Conservation (phyloP, 1,139 yeast species). For the Taiozyma sp. region DNA sequence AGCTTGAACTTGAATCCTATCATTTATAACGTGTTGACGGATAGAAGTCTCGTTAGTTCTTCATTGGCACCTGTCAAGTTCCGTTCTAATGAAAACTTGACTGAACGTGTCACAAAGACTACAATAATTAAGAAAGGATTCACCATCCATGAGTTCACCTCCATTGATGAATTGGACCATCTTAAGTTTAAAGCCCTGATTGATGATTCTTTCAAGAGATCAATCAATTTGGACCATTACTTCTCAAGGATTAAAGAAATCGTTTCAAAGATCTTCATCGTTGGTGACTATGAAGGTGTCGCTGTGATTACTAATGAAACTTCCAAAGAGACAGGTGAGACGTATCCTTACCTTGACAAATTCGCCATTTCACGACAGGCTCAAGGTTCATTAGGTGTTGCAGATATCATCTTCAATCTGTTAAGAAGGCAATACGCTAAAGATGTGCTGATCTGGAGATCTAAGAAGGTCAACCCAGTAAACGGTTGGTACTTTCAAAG, state of each 20-base stretch:
- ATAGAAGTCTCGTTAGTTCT: constrained; percentile 87
- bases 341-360: constrained; percentile 68
- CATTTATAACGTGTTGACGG: constrained; percentile 84
- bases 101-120: constrained; percentile 40
- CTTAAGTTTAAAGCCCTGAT: constrained; percentile 53
- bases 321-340: constrained; percentile 21
- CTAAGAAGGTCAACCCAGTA: constrained; percentile 80
- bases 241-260: constrained; percentile 56
- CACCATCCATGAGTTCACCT: constrained; percentile 42
- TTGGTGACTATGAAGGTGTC: constrained; percentile 95
- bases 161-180: constrained; percentile 44
- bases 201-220: constrained; percentile 75
- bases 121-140: constrained; percentile 80
- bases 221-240: constrained; percentile 62
- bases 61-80: constrained; percentile 76
- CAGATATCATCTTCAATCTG: constrained; percentile 86
- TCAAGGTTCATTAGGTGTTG: constrained; percentile 91
- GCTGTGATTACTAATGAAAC: constrained; percentile 85
- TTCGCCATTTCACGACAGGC: constrained; percentile 81
- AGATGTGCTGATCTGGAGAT: constrained; percentile 69
- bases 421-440: constrained; percentile 72
- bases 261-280: constrained; percentile 73
- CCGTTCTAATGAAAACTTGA: constrained; percentile 14
- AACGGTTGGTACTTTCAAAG: constrained; percentile 98
- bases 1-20: constrained; percentile 50